Evolutionary conservation across 2,329 filamentous ascomycete species (phyloP).

Genomic region (Ascochyta fabae): DNA sequence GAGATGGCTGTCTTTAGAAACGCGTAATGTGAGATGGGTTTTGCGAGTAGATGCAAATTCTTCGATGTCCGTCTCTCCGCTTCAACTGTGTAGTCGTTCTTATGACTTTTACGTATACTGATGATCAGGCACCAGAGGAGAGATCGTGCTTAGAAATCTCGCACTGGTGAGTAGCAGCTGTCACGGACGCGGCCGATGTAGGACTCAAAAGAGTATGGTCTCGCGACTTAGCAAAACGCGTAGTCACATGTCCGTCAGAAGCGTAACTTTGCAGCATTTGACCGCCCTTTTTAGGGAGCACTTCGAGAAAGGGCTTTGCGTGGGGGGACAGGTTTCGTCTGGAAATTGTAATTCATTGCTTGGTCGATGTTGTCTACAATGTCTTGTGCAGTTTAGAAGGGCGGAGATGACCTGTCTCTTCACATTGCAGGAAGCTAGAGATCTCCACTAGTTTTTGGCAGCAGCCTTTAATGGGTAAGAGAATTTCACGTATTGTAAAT

Average conservation of each 20-base stretch:
- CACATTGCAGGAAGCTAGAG: too few species aligned
- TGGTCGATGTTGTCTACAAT: not conserved
- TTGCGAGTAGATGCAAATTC: not conserved
- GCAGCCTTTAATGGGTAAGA: too few species aligned
- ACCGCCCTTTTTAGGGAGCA: not conserved
- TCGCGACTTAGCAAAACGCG: slow-evolving; percentile 11
- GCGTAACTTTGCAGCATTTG: not conserved
- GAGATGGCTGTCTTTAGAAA: not conserved
- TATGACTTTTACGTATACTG: not conserved
- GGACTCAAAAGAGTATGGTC: slow-evolving; percentile 10
- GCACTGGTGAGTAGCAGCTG: slow-evolving; percentile 1
- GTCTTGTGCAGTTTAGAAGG: not conserved
- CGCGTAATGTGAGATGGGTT: not conserved
- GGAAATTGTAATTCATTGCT: not conserved
- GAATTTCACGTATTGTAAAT: too few species aligned
- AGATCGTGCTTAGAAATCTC: not conserved
- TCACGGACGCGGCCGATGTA: slow-evolving; percentile 1
- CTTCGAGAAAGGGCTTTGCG: not conserved
- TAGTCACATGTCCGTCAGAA: slow-evolving; percentile 6
- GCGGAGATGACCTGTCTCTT: not conserved
- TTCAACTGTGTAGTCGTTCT: not conserved
- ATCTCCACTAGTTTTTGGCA: too few species aligned
- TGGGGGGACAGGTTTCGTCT: not conserved
- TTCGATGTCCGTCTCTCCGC: not conserved
- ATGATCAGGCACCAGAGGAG: too few species aligned